Percentiles rank a stretch among this genome's conserved stretches.
Evolutionary conservation across 1,284 basidiomycete genomes (phyloP).

Genomic region (Heliocybe sulcata): DNA sequence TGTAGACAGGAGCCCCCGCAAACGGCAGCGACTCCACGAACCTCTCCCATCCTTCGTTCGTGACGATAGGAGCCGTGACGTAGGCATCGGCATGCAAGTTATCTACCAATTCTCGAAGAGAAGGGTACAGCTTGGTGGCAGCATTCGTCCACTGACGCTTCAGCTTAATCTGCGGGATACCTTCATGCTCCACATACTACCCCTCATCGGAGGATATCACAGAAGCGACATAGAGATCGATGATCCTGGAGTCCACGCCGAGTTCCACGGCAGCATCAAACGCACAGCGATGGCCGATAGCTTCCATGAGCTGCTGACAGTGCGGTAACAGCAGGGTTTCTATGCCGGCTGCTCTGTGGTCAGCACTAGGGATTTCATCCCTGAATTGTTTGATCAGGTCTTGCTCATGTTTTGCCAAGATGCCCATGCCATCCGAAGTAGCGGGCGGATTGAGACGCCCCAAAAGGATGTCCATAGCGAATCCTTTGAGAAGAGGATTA

Average conservation of each 20-base stretch:
- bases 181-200: constrained; percentile 31
- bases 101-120: constrained; percentile 20
- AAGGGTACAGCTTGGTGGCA: constrained; percentile 18
- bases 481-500: constrained; percentile 16
- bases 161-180: constrained; percentile 16
- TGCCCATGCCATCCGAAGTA: constrained; percentile 16
- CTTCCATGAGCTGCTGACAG: constrained; percentile 29
- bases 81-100: constrained; percentile 26
- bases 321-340: constrained; percentile 28
- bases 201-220: constrained; percentile 25
- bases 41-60: constrained; percentile 28
- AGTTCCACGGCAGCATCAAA: constrained; percentile 36
- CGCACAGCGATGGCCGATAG: constrained; percentile 38
- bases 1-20: too few relatives aligned
- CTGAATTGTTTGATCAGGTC: constrained; percentile 24
- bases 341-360: constrained; percentile 25
- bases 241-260: constrained; percentile 17
- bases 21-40: too few relatives aligned
- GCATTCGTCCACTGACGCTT: constrained; percentile 19
- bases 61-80: constrained; percentile 26
- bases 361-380: constrained; percentile 10
- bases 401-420: constrained; percentile 29
- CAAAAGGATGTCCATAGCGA: constrained; percentile 28
- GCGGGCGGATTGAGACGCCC: constrained; percentile 20
- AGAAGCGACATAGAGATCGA: constrained; percentile 28